Conservation (phyloP, 2,329 filamentous ascomycete species). For the Aspergillus costaricaensis region DNA sequence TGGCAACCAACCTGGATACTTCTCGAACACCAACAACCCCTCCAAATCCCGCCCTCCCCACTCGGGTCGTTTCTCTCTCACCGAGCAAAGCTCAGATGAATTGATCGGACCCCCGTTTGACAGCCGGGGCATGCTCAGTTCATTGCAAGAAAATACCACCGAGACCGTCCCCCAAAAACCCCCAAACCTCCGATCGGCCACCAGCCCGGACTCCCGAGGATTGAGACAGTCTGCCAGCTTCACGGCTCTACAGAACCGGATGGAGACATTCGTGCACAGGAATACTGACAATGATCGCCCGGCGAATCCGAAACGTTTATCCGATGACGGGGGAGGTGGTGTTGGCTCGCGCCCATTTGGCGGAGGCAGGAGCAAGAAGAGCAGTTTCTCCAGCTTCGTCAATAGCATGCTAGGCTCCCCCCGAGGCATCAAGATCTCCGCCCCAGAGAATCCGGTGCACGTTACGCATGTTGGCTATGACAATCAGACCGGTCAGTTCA, state of each 20-base stretch:
- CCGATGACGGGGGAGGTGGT: slow-evolving; percentile 66
- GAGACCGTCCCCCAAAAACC: slow-evolving; percentile 43
- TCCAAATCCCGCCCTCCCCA: slow-evolving; percentile 37
- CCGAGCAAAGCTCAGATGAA: slow-evolving; percentile 47
- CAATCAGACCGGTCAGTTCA: slow-evolving; percentile 93
- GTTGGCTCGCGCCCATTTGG: slow-evolving; percentile 58
- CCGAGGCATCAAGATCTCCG: slow-evolving; percentile 91
- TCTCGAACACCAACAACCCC: slow-evolving; percentile 26
- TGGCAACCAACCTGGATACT: slow-evolving; percentile 34
- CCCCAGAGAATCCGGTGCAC: slow-evolving; percentile 94
- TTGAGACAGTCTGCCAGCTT: slow-evolving; percentile 69
- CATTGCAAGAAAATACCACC: slow-evolving; percentile 43
- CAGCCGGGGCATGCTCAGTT: slow-evolving; percentile 47
- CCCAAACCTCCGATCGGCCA: slow-evolving; percentile 51
- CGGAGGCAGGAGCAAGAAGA: slow-evolving; percentile 73
- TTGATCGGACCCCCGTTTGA: slow-evolving; percentile 48
- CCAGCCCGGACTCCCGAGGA: slow-evolving; percentile 59
- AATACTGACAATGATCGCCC: slow-evolving; percentile 50
- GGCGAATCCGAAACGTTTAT: slow-evolving; percentile 69
- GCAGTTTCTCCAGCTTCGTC: slow-evolving; percentile 84
- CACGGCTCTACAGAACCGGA: slow-evolving; percentile 53
- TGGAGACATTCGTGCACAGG: slow-evolving; percentile 52
- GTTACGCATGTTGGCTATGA: slow-evolving; percentile 98
- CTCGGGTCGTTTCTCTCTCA: slow-evolving; percentile 39
- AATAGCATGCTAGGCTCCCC: slow-evolving; percentile 81